A percentile compares a stretch with the other conserved stretches of the same genome.
Evolutionary conservation across 495 filamentous ascomycete species (phyloP).

Genomic region (Penicillium goetzii): DNA sequence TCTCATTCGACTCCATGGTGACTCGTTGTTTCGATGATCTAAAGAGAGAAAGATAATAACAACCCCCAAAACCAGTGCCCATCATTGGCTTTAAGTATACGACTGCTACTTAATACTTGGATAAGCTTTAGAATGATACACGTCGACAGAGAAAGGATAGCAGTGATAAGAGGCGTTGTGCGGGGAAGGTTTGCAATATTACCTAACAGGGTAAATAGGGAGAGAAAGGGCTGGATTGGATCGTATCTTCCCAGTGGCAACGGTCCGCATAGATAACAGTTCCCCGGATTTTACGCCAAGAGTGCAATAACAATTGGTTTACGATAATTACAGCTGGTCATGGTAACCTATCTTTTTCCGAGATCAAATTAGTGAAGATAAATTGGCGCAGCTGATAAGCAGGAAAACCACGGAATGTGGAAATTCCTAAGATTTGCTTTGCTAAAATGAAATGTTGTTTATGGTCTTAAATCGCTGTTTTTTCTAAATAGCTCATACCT

Average conservation of each 20-base stretch:
- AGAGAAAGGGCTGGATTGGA: slow-evolving; percentile 1
- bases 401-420: no score
- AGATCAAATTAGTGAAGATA: not conserved
- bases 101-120: not conserved
- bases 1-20: slow-evolving; percentile 7
- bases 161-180: slow-evolving; percentile 13
- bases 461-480: no score
- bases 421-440: no score
- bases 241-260: not conserved
- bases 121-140: not conserved
- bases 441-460: no score
- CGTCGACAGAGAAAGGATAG: not conserved
- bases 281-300: slow-evolving; percentile 10
- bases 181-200: slow-evolving; percentile 17
- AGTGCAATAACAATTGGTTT: not conserved
- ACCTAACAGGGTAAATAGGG: slow-evolving; percentile 12
- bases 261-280: slow-evolving; percentile 5
- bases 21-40: not conserved
- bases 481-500: no score
- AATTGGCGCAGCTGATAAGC: not conserved
- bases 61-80: not conserved
- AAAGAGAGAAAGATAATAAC: not conserved
- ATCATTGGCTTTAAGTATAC: not conserved
- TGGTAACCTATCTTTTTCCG: not conserved
- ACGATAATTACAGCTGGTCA: not conserved